Percentiles rank a stretch among this genome's conserved stretches.
phyloP scores from a whole-genome alignment of 2,329 filamentous ascomycete species.

The Setomelanomma holmii region DNA sequence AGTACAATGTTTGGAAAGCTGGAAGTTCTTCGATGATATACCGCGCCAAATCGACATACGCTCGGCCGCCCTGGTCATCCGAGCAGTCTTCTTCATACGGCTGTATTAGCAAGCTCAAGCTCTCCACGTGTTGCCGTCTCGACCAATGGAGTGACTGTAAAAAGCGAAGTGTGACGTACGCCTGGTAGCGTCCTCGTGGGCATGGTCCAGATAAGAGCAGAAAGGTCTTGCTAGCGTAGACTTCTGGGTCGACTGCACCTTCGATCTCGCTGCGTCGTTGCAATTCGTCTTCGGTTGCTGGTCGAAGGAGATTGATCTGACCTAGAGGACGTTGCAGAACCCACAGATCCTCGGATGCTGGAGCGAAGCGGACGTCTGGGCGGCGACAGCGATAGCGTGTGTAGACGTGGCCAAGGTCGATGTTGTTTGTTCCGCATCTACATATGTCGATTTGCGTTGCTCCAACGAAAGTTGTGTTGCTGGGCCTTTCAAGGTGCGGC shows the following conservation, averaged over 20 bases:
- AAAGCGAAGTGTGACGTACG: slow-evolving; percentile 37
- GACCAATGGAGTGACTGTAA: slow-evolving; percentile 21
- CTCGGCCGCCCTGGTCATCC: slow-evolving; percentile 7
- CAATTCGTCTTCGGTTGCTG: slow-evolving; percentile 26
- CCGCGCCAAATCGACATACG: slow-evolving; percentile 25
- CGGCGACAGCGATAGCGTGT: slow-evolving; percentile 34
- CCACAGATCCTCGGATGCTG: slow-evolving; percentile 29
- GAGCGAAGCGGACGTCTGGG: slow-evolving; percentile 30
- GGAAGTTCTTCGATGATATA: slow-evolving; percentile 24
- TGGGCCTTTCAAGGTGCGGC: slow-evolving; percentile 38
- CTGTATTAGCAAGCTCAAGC: slow-evolving; percentile 31
- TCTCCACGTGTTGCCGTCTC: slow-evolving; percentile 27
- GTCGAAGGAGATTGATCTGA: slow-evolving; percentile 40
- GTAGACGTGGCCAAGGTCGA: slow-evolving; percentile 38
- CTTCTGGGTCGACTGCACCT: slow-evolving; percentile 28
- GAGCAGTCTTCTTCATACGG: slow-evolving; percentile 40
- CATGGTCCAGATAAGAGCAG: slow-evolving; percentile 38
- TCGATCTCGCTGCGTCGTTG: slow-evolving; percentile 26
- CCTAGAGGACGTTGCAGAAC: slow-evolving; percentile 29
- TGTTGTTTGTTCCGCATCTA: slow-evolving; percentile 22
- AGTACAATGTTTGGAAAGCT: slow-evolving; percentile 19
- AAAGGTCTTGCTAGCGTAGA: slow-evolving; percentile 37
- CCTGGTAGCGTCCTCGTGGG: slow-evolving; percentile 43
- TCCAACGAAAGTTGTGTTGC: slow-evolving; percentile 39
- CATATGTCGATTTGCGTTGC: slow-evolving; percentile 35